Conservation (phyloP, 805 yeast genomes). For the Candida koratica region DNA sequence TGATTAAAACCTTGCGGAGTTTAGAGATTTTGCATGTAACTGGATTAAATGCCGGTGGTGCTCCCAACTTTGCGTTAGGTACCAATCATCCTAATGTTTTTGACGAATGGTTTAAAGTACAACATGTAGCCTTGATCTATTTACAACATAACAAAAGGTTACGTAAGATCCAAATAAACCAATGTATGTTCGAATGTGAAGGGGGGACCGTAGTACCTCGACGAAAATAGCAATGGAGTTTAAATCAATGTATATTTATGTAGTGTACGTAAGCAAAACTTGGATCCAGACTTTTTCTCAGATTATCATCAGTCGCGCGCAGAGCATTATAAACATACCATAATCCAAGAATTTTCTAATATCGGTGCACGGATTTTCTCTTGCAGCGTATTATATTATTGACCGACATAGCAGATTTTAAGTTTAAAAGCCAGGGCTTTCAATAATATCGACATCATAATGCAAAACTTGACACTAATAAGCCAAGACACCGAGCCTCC, state of each 20-base stretch:
- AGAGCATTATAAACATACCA: no score
- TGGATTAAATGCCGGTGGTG: constrained; percentile 50
- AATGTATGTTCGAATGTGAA: constrained; percentile 44
- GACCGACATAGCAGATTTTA: no score
- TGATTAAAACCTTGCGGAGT: constrained; percentile 22
- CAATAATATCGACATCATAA: not conserved
- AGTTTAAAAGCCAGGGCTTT: no score
- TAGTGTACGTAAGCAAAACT: no score
- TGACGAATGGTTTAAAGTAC: constrained; percentile 56
- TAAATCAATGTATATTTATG: no score
- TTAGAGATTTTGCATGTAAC: constrained; percentile 40
- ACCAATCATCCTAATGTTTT: constrained; percentile 50
- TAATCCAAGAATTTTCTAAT: not conserved
- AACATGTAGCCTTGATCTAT: constrained; percentile 47
- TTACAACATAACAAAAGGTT: constrained; percentile 25
- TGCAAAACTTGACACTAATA: constrained; percentile 5
- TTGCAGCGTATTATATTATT: not conserved
- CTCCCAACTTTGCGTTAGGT: constrained; percentile 53
- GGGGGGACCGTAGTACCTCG: constrained; percentile 15
- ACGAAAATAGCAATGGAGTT: no score
- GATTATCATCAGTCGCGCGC: constrained; percentile 6
- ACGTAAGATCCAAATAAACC: constrained; percentile 45
- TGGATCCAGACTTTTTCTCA: no score
- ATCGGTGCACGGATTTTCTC: not conserved
- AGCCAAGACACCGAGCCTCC: constrained; percentile 4